phyloP scores from a whole-genome alignment of 495 filamentous ascomycete species.

The Lineolata rhizophorae region DNA sequence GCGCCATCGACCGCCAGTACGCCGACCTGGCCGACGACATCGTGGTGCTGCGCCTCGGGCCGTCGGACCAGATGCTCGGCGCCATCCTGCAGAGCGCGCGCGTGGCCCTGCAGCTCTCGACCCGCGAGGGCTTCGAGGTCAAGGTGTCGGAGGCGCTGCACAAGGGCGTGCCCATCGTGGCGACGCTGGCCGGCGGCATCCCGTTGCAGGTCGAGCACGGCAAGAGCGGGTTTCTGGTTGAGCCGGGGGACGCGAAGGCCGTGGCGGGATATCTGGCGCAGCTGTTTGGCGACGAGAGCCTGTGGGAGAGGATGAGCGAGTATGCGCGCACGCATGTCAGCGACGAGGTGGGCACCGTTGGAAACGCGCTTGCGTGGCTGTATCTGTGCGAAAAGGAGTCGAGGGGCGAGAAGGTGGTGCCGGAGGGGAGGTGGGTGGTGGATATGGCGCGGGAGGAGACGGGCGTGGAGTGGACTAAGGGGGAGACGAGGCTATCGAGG shows the following conservation, averaged over 20 bases:
- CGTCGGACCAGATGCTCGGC: conserved; percentile 65
- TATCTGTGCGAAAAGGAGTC: conserved; percentile 47
- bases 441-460: conserved; percentile 56
- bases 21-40: conserved; percentile 32
- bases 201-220: conserved; percentile 56
- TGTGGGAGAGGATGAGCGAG: conserved; percentile 45
- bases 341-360: conserved; percentile 69
- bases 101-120: conserved; percentile 60
- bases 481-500: conserved; percentile 36
- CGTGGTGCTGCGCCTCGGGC: conserved; percentile 54
- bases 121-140: conserved; percentile 71
- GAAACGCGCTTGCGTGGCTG: conserved; percentile 57
- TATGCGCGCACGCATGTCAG: conserved; percentile 43
- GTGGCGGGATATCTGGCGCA: conserved; percentile 50
- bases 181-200: conserved; percentile 59
- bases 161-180: conserved; percentile 66
- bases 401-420: conserved; percentile 24
- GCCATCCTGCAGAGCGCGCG: conserved; percentile 53
- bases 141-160: conserved; percentile 79
- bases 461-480: conserved; percentile 30
- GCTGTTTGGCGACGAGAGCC: conserved; percentile 41
- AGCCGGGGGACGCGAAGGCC: conserved; percentile 46
- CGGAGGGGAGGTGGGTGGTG: conserved; percentile 45
- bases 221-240: conserved; percentile 58
- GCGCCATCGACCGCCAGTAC: conserved; percentile 35